phyloP scores from a whole-genome alignment of 192 early-diverging fungal genomes.

The Pilaira anomala region DNA sequence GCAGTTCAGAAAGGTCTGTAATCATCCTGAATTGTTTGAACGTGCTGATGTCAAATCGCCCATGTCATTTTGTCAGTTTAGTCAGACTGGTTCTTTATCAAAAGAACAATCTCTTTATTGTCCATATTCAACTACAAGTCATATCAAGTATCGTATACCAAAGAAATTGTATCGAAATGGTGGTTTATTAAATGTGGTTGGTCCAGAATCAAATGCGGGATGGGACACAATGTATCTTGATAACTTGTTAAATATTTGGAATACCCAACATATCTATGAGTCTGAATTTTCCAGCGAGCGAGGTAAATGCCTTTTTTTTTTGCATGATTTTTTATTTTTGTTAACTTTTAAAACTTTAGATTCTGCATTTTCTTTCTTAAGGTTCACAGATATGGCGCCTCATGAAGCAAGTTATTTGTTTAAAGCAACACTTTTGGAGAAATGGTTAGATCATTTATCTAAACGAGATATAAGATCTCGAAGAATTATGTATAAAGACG shows the following conservation, averaged over 20 bases:
- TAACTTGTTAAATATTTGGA: constrained; percentile 57
- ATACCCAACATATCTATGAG: constrained; percentile 49
- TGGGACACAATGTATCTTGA: constrained; percentile 41
- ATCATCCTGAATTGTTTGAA: constrained; percentile 86
- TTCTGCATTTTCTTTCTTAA: constrained; percentile 53
- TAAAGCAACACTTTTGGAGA: constrained; percentile 32
- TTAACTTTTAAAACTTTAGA: constrained; percentile 16
- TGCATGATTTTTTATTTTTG: not conserved
- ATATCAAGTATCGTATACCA: constrained; percentile 63
- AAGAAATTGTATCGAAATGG: constrained; percentile 67
- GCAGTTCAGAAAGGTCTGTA: constrained; percentile 90
- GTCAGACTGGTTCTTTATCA: constrained; percentile 55
- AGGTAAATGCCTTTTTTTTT: constrained; percentile 18
- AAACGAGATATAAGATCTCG: constrained; percentile 26
- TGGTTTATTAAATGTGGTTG: constrained; percentile 44
- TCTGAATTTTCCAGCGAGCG: constrained; percentile 37
- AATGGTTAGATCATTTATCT: constrained; percentile 43
- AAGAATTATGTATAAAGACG: constrained; percentile 25
- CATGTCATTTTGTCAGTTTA: constrained; percentile 57
- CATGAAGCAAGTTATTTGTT: constrained; percentile 44
- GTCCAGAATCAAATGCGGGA: constrained; percentile 43
- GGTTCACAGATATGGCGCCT: constrained; percentile 49
- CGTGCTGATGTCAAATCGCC: constrained; percentile 80
- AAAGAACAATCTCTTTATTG: constrained; percentile 56
- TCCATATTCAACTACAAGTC: constrained; percentile 60